Evolutionary conservation across 2,329 filamentous ascomycete genomes (phyloP).

Genomic region (Beauveria caledonica): DNA sequence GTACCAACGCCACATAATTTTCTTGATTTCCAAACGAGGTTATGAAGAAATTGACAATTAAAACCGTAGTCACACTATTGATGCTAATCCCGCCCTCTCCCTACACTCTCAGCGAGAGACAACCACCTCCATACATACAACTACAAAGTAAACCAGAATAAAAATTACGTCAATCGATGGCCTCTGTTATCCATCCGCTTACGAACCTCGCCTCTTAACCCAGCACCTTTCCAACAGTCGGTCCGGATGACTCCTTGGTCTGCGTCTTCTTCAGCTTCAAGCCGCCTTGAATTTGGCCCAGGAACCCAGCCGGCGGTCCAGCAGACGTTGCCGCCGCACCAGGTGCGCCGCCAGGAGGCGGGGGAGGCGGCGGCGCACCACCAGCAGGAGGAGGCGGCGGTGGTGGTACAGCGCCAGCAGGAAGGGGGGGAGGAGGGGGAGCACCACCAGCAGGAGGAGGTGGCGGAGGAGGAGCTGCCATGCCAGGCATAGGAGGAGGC

Average conservation of each 20-base stretch:
- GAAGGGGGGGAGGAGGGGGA: slow-evolving; percentile 29
- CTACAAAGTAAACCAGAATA: neutral
- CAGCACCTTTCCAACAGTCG: slow-evolving; percentile 67
- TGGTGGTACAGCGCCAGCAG: slow-evolving; percentile 24
- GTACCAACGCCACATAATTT: neutral
- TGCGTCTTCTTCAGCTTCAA: slow-evolving; percentile 75
- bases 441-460: slow-evolving; percentile 25
- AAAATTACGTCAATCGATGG: neutral
- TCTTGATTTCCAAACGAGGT: neutral
- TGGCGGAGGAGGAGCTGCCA: slow-evolving; percentile 20
- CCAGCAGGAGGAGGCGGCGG: slow-evolving; percentile 35
- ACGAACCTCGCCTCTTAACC: slow-evolving; percentile 25
- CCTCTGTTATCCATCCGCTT: neutral
- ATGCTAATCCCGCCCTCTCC: neutral
- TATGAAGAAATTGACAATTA: neutral
- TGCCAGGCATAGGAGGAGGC: slow-evolving; percentile 20
- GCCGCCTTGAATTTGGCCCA: slow-evolving; percentile 78
- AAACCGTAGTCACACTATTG: neutral
- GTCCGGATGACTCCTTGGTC: slow-evolving; percentile 77
- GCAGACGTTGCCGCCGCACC: slow-evolving; percentile 36
- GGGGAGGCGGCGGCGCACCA: slow-evolving; percentile 30
- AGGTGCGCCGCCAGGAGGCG: slow-evolving; percentile 35
- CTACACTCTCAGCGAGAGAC: neutral
- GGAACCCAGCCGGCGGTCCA: slow-evolving; percentile 51
- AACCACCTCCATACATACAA: neutral